Base-by-base conservation (phyloP, 1,284 basidiomycete species). In the Ganoderma boninense region DNA sequence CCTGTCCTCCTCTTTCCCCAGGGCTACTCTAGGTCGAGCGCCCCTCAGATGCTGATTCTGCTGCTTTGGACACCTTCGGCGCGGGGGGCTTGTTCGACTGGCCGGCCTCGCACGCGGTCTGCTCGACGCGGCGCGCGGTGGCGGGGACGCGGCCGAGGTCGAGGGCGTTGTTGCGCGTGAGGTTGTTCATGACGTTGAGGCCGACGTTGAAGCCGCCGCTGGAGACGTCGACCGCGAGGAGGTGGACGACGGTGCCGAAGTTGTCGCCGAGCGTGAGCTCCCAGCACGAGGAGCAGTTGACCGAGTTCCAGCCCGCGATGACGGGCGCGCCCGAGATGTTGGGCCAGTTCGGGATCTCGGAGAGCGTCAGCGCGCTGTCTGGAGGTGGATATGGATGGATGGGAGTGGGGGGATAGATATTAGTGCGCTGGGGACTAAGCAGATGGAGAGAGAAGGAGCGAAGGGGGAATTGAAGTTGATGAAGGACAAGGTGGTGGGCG, bases 251-350 rank as follows among this genome's bases (percentile, higher is more conserved):
- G n/a, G 73, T 79, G 46, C 78, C 79, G 46, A 77, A 77, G 76
- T 82, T 85, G 5, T 52, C 23, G 23, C 23, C 23, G 49, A 52
- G 49, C 11, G 79, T 79, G 62, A 88, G 76, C 68, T 81, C 46
- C 82, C 85, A 87, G 79, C 85, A 89, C 49, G 84, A 81, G 66
- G 86, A 85, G 74, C 86, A 87, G 35, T 77, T 74, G 23, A 76
- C n/a, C 5, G 82, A 84, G 77, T 83, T 81, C 79, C 80, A 87
- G 6, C 82, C 82, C 13, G 69, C 71, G 42, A 89, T 77, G 23
- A 79, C 80, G 56, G 74, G 75, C 7, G 81, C 82, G 38, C 84
- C 87, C n/a, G 86, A 87, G 74, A 90, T 79, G 74, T 83, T 78
- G 20, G 88, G 87, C 79, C 84, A 90, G 23, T 63, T 76, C n/a